Base-by-base conservation (phyloP, 2,329 filamentous ascomycete genomes). In the Botrytis hyacinthi region DNA sequence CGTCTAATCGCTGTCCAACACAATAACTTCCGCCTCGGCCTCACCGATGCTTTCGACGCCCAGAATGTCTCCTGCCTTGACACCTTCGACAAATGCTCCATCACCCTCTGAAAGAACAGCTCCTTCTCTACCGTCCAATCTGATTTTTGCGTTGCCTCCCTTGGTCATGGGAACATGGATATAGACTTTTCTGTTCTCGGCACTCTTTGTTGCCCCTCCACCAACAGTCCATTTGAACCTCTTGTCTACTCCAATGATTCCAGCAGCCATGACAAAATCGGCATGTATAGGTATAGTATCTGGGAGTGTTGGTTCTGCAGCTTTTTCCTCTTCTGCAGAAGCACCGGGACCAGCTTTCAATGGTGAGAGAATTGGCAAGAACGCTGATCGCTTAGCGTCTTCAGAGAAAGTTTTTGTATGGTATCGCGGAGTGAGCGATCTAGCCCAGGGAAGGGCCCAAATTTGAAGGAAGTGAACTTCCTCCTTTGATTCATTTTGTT, bases 401-500 rank as follows among this genome's bases (percentile, higher is more conserved):
- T 97, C 93, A 68, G 85, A 83, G 78, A 94, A 97, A 75, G 88
- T 87, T 74, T 86, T 86, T 7, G 92, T 96, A 82, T 94, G 92
- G 81, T 97, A 97, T 57, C 88, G 86, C 2, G 94, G 94, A 65
- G 86, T 86, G 66, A 97, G 85, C 0, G 92, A 91, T 35, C 86
- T 84, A 81, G 90, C 90, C 88, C 93, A 95, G 0, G 93, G 93
- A 68, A 93, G 85, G 1, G 91, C 93, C 94, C 93, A 97, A 78
- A 97, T 97, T 83, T 97, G 94, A 48, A 97, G 84, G 80, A 97
- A 97, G 81, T 97, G 93, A 20, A 93, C 92, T 62, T 93, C 88
- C 22, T 87, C 83, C 71, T 84, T 81, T 81, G 93, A 90, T 83
- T 96, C 90, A 82, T 95, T 96, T 83, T 91, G 90, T 83, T 97